phyloP scores from a whole-genome alignment of 257 asterid species.

The Solanum appendiculatum region DNA sequence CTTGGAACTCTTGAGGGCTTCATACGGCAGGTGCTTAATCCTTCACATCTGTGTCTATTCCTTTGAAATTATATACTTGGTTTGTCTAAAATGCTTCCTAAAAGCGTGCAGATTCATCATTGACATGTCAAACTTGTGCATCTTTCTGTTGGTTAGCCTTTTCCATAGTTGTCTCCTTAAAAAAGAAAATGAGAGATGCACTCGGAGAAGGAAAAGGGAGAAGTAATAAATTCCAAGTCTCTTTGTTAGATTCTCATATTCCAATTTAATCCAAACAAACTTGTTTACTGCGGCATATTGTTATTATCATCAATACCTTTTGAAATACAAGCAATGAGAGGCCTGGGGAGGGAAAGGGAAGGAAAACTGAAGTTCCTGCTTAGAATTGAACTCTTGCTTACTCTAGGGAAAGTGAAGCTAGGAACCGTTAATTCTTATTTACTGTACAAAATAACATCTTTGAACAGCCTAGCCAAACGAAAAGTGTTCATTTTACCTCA shows the following conservation, averaged over 20 bases:
- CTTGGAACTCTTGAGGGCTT: constrained; percentile 89
- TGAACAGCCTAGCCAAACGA: not conserved
- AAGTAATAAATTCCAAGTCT: not conserved
- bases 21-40: constrained; percentile 63
- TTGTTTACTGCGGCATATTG: not conserved
- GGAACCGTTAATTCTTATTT: not conserved
- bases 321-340: not conserved
- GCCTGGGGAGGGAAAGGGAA: not conserved
- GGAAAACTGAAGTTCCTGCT: not conserved
- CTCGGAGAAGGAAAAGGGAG: too few species aligned
- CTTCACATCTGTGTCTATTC: not conserved
- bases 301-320: not conserved
- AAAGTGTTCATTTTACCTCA: not conserved
- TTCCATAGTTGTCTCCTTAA: not conserved
- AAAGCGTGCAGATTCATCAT: not conserved
- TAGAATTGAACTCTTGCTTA: not conserved
- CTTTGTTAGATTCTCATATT: not conserved
- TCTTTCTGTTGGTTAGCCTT: not conserved
- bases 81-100: not conserved
- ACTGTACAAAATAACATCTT: not conserved
- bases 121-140: not conserved
- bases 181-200: not conserved
- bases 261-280: not conserved
- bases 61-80: not conserved
- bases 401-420: not conserved